phyloP scores from a whole-genome alignment of 2,329 filamentous ascomycete species.

The Neurospora crassa region DNA sequence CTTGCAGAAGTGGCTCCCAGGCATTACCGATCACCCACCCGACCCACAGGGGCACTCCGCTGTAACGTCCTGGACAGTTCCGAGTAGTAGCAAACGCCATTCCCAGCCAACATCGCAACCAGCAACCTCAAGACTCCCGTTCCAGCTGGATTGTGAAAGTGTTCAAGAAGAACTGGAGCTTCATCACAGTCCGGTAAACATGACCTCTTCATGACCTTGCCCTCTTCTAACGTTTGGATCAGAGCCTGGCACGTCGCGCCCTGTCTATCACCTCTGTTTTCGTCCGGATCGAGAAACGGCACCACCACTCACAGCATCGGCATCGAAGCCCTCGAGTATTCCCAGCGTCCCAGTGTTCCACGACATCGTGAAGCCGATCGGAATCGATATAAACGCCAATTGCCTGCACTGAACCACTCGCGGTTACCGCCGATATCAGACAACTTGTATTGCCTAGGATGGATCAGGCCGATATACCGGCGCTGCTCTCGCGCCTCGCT shows the following conservation, averaged over 20 bases:
- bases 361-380: background rate
- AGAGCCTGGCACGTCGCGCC: background rate
- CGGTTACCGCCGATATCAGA: background rate
- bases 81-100: background rate
- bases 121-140: background rate
- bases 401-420: background rate
- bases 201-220: background rate
- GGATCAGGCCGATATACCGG: constrained; percentile 59
- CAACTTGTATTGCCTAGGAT: constrained; percentile 24
- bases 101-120: background rate
- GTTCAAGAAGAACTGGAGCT: background rate
- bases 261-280: background rate
- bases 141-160: background rate
- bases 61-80: background rate
- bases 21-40: background rate
- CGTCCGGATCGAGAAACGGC: background rate
- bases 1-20: background rate
- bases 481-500: constrained; percentile 52
- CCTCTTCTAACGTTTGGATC: background rate
- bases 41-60: background rate
- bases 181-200: background rate
- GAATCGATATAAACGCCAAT: background rate
- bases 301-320: background rate
- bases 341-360: background rate
- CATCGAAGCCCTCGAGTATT: background rate